Percentiles rank a stretch among this genome's conserved stretches.
These are phyloP conservation scores for Lobulomyces angularis DNA, from an alignment of 192 early-diverging fungal species.

Conservation along the genomic window DNA sequence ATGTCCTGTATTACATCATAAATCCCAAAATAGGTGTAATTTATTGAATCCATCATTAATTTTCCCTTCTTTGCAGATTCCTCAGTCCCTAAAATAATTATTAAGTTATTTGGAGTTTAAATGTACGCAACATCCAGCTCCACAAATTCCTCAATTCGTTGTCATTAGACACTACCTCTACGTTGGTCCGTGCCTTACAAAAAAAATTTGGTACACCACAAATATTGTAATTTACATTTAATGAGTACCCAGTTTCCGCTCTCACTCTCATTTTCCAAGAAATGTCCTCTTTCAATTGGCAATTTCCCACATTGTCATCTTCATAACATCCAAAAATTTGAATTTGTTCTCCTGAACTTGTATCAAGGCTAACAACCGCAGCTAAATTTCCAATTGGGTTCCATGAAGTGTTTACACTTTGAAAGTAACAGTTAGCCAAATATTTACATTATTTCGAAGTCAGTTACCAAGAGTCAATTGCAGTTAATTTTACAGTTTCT, in stretches of 20 bases:
- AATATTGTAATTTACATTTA: conserved; percentile 44
- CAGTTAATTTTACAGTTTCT: conserved; percentile 2
- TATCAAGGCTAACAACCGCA: conserved; percentile 1
- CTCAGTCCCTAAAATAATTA: conserved; percentile 2
- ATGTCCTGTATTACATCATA: conserved; percentile 18
- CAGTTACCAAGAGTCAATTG: conserved; percentile 9
- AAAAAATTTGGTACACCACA: conserved; percentile 4
- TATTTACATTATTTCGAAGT: conserved; percentile 7
- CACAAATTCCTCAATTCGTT: conserved; percentile 4
- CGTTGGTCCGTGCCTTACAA: background rate
- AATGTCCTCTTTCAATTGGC: conserved; percentile 45
- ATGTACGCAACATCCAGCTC: conserved; percentile 4
- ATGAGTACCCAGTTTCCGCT: conserved; percentile 62
- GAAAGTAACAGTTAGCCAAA: conserved; percentile 9
- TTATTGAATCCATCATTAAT: conserved; percentile 6
- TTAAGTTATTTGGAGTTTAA: conserved; percentile 2
- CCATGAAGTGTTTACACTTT: conserved; percentile 5
- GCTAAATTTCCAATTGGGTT: conserved; percentile 9
- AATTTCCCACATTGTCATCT: background rate
- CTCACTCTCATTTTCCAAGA: conserved; percentile 68
- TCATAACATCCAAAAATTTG: conserved; percentile 1
- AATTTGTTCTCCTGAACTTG: background rate
- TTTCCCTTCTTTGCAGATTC: conserved; percentile 3
- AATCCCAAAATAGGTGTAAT: conserved; percentile 18
- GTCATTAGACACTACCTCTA: background rate